Evolutionary conservation across 2,329 filamentous ascomycete genomes (phyloP).

Genomic region (Beauveria sp.): DNA sequence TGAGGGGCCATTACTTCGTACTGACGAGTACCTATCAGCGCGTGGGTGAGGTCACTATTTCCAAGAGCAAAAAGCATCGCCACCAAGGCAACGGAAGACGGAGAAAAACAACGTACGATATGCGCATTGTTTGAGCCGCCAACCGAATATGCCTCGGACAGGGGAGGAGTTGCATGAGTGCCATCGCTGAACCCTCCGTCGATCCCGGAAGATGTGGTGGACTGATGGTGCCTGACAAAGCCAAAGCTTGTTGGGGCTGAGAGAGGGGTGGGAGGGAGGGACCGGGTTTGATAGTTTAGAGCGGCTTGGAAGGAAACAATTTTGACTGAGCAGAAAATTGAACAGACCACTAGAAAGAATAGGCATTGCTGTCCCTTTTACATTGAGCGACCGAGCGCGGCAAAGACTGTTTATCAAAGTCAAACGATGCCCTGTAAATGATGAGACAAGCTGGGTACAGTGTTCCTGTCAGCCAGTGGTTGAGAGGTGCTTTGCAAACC

Average conservation of each 20-base stretch:
- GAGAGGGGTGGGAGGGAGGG: not conserved
- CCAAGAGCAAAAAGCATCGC: not conserved
- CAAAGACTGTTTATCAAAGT: not conserved
- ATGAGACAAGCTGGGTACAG: not conserved
- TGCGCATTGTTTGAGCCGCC: not conserved
- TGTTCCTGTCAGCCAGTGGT: too few relatives aligned
- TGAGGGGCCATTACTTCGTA: not conserved
- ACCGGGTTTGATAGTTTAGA: too few relatives aligned
- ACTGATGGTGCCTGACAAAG: not conserved
- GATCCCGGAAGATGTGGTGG: not conserved
- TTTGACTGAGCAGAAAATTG: too few relatives aligned
- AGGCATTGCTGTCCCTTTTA: too few relatives aligned
- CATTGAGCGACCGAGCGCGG: too few relatives aligned
- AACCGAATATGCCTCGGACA: not conserved
- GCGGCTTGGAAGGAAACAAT: too few relatives aligned
- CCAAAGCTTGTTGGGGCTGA: not conserved
- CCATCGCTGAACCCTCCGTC: conserved; percentile 1
- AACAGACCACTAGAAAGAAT: too few relatives aligned
- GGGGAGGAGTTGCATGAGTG: not conserved
- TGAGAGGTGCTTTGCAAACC: too few relatives aligned
- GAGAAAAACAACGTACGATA: not conserved
- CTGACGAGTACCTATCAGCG: too few relatives aligned
- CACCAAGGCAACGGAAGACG: not conserved
- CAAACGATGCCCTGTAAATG: not conserved
- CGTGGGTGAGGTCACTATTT: too few relatives aligned